These are phyloP conservation scores for Chenopodium formosanum DNA, from an alignment of 148 eudicot species.

Conservation along the genomic window DNA sequence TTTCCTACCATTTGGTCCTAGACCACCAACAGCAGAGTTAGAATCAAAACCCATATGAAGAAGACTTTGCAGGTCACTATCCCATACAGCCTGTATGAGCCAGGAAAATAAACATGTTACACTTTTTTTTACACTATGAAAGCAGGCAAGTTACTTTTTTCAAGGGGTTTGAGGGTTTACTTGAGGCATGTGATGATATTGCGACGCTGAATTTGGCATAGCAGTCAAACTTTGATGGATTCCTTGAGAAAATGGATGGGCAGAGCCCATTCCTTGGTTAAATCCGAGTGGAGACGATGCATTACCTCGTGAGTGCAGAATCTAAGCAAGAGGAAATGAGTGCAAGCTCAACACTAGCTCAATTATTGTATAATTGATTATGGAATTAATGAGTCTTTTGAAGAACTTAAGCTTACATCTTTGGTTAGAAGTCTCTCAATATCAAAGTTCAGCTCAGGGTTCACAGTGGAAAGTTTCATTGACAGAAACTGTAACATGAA, in stretches of 20 bases:
- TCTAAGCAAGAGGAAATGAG: conserved; percentile 32
- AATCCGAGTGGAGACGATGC: conserved; percentile 50
- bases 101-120: conserved; percentile 2
- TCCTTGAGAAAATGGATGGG: conserved; percentile 50
- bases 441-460: conserved; percentile 72
- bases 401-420: conserved; percentile 53
- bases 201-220: conserved; percentile 40
- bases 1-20: conserved; percentile 71
- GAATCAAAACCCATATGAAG: conserved; percentile 88
- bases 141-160: not conserved
- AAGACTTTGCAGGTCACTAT: conserved; percentile 71
- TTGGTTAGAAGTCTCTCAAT: conserved; percentile 73
- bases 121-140: not conserved
- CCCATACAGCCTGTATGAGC: conserved; percentile 62
- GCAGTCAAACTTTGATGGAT: conserved; percentile 43
- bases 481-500: conserved; percentile 80
- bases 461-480: conserved; percentile 98
- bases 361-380: not conserved
- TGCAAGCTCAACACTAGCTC: not conserved
- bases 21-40: conserved; percentile 45
- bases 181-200: conserved; percentile 64
- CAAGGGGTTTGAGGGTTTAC: conserved; percentile 31
- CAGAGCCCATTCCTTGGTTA: conserved; percentile 53
- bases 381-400: not conserved
- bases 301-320: conserved; percentile 52